Evolutionary conservation across 2,329 filamentous ascomycete genomes (phyloP).

Genomic region (Aspergillus caelatus): DNA sequence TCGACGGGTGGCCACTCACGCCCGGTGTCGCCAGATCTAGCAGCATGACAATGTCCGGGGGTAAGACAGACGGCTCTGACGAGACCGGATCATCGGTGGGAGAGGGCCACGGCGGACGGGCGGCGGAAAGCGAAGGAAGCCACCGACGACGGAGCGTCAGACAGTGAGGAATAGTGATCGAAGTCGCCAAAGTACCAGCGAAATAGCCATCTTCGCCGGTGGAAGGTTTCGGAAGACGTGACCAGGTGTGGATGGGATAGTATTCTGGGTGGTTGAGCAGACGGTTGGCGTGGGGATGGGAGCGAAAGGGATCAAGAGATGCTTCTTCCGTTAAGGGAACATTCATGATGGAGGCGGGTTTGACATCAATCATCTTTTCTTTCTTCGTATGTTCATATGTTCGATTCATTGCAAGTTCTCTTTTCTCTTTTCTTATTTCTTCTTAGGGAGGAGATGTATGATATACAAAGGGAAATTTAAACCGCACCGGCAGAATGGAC

Average conservation of each 20-base stretch:
- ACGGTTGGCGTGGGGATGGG: slow-evolving; percentile 32
- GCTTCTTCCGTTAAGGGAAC: slow-evolving; percentile 10
- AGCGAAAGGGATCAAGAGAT: slow-evolving; percentile 29
- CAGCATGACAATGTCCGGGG: slow-evolving; percentile 43
- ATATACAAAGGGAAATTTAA: background rate
- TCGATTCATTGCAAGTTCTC: background rate
- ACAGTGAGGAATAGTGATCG: slow-evolving; percentile 44
- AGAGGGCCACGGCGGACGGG: slow-evolving; percentile 29
- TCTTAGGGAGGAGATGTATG: background rate
- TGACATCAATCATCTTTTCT: slow-evolving; percentile 1
- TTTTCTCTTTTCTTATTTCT: background rate
- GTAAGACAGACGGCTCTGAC: slow-evolving; percentile 25
- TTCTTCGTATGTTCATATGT: background rate
- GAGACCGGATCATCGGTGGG: slow-evolving; percentile 18
- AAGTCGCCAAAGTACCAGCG: slow-evolving; percentile 40
- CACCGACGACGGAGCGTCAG: slow-evolving; percentile 41
- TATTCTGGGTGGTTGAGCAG: slow-evolving; percentile 40
- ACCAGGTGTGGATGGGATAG: slow-evolving; percentile 42
- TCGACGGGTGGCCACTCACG: slow-evolving; percentile 42
- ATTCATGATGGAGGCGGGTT: slow-evolving; percentile 8
- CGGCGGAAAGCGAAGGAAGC: slow-evolving; percentile 24
- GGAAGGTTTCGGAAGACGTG: slow-evolving; percentile 41
- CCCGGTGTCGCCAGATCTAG: slow-evolving; percentile 38
- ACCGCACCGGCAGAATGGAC: background rate
- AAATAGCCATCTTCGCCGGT: slow-evolving; percentile 50